phyloP scores from a whole-genome alignment of 2,329 filamentous ascomycete species.

The Curvularia lunata region DNA sequence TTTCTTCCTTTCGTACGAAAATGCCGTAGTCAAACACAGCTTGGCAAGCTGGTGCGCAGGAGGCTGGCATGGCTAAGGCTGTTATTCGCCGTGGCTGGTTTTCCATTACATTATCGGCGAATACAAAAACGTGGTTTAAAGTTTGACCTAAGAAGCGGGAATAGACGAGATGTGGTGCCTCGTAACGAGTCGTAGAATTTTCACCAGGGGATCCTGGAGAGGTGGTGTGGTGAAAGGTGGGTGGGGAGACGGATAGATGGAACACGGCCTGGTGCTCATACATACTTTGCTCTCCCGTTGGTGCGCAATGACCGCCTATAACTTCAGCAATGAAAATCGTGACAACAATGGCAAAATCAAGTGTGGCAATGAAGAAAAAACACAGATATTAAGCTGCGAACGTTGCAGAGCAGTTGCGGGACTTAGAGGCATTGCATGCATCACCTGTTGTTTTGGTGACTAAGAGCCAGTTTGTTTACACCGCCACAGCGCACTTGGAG shows the following conservation, averaged over 20 bases:
- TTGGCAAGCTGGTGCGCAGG: background rate
- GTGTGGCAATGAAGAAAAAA: constrained; percentile 9
- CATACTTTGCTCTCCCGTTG: constrained; percentile 7
- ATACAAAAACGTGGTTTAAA: constrained; percentile 13
- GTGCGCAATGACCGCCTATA: constrained; percentile 5
- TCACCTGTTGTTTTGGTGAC: background rate
- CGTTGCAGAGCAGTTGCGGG: background rate
- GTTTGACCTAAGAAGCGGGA: constrained; percentile 16
- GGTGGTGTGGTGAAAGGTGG: background rate
- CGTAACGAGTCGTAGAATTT: constrained; percentile 16
- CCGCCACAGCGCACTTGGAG: constrained; percentile 4
- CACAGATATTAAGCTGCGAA: constrained; percentile 2
- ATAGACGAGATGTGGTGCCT: constrained; percentile 19
- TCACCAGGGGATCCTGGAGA: constrained; percentile 6
- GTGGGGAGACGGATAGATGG: background rate
- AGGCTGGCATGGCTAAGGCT: background rate
- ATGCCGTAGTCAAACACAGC: background rate
- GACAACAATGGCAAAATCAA: background rate
- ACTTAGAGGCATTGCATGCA: background rate
- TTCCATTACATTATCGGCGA: constrained; percentile 5
- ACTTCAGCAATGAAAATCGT: constrained; percentile 5
- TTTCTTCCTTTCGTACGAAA: constrained; percentile 1
- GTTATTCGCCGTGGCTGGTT: background rate
- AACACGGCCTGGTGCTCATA: background rate
- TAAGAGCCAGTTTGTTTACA: background rate